Base-by-base conservation (phyloP, 2,329 filamentous ascomycete genomes). In the Cryoendolithus antarcticus region DNA sequence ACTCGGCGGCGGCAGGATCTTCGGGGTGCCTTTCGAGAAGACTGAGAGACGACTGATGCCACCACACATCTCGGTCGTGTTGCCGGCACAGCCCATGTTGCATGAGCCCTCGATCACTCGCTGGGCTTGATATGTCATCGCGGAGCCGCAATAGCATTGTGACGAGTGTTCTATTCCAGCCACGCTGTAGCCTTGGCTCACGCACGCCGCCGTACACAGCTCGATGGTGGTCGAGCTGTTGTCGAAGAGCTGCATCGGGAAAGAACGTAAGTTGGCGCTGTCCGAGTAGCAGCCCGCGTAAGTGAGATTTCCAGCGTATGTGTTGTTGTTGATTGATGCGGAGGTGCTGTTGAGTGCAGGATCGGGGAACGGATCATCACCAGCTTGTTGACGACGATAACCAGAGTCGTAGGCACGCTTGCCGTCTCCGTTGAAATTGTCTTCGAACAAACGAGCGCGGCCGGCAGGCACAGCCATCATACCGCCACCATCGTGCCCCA, bases 241-340 rank as follows among this genome's bases (percentile, higher is more conserved):
- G 32, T 46, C 42, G 35, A 45, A 50, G 19, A 50, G 40, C 34
- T 47, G 43, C 9, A 47, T 47, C 6, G 48, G 28, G n/a, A 58
- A 43, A 8, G 24, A 27, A 6, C 24, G 24, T 27, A 4, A 27
- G 2, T 50, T 47, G n/a, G 39, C 39, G 1, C 48, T 45, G 33
- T 61, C 54, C 9, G 50, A 52, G 40, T 47, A 61, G 49, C 58
- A 61, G 8, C 58, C 58, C 30, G 49, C 47, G 40, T 56, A 59
- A 2, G 54, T 57, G 53, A 58, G 56, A 38, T 50, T 49, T 9
- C 52, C 49, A 11, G 45, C 43, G 35, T 55, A 57, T 4, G 49
- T 42, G 10, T 34, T 36, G 39, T 41, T 41, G 27, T 32, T 13
- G 39, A 36, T 33, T 29, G 39, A 35, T n/a, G 34, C 39, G 19